A percentile compares a stretch with the other conserved stretches of the same genome.
Evolutionary conservation across 345 rosid genomes (phyloP).

Genomic region (Erucastrum elatum): DNA sequence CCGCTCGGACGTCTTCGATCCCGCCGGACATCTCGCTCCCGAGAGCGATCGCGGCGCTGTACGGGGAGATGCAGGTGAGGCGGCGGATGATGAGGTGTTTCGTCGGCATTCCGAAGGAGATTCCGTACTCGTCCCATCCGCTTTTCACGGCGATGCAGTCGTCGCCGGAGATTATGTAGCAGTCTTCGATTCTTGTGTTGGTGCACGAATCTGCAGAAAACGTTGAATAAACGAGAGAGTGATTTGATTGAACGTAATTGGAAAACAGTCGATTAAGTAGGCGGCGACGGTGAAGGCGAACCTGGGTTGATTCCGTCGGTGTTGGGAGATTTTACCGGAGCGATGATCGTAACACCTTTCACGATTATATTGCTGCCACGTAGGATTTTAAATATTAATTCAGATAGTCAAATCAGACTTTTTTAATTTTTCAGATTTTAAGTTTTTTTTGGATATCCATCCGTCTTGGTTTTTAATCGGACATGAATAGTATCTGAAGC

Average conservation of each 20-base stretch:
- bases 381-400: not conserved
- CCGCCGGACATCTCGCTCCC: slow-evolving; percentile 92
- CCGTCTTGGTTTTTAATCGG: no score
- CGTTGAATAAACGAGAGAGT: not conserved
- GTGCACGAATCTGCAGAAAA: slow-evolving; percentile 77
- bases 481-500: no score
- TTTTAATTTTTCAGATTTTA: no score
- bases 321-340: slow-evolving; percentile 84
- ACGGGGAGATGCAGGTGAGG: slow-evolving; percentile 64
- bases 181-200: slow-evolving; percentile 80
- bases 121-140: slow-evolving; percentile 74
- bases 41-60: slow-evolving; percentile 63
- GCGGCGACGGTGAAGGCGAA: slow-evolving; percentile 15
- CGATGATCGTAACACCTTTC: slow-evolving; percentile 80
- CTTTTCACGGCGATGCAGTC: slow-evolving; percentile 90
- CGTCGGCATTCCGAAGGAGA: slow-evolving; percentile 48
- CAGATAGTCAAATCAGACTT: no score
- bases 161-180: slow-evolving; percentile 85
- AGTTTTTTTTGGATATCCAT: no score
- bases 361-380: slow-evolving; percentile 65
- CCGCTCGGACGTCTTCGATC: slow-evolving; percentile 52
- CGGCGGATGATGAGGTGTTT: slow-evolving; percentile 52
- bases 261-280: not conserved
- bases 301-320: slow-evolving; percentile 97
- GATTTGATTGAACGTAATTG: not conserved